Percentiles rank a stretch among this genome's conserved stretches.
Evolutionary conservation across 257 asterid species (phyloP).

Genomic region (Lithospermum erythrorhizon): DNA sequence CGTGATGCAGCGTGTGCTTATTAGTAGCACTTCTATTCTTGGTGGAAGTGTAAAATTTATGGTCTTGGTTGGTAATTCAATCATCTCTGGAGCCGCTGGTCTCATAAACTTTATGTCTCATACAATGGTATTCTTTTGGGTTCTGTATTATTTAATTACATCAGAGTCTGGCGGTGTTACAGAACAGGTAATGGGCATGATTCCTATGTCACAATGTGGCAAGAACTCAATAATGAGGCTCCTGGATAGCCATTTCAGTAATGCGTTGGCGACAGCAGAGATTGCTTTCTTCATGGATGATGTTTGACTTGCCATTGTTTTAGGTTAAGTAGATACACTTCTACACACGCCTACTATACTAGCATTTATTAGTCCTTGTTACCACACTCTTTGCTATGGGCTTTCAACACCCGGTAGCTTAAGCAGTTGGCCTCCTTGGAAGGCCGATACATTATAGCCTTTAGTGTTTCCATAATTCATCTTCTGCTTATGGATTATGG

Average conservation of each 20-base stretch:
- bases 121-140: slow-evolving; percentile 82
- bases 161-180: slow-evolving; percentile 98
- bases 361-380: slow-evolving; percentile 67
- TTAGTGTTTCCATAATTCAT: slow-evolving; percentile 51
- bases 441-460: slow-evolving; percentile 59
- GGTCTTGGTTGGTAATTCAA: slow-evolving; percentile 52
- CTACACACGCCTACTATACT: slow-evolving; percentile 78
- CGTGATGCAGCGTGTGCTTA: slow-evolving; percentile 59
- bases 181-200: slow-evolving; percentile 76
- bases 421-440: slow-evolving; percentile 76
- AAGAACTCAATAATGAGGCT: slow-evolving; percentile 72
- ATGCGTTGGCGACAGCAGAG: slow-evolving; percentile 78
- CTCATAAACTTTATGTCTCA: slow-evolving; percentile 69
- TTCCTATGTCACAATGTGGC: slow-evolving; percentile 72
- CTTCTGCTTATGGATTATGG: slow-evolving; percentile 77
- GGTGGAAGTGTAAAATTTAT: slow-evolving; percentile 72
- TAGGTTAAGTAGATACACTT: slow-evolving; percentile 60
- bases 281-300: slow-evolving; percentile 92
- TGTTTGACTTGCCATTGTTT: slow-evolving; percentile 90
- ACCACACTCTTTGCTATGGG: slow-evolving; percentile 77
- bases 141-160: slow-evolving; percentile 74
- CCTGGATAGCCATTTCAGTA: slow-evolving; percentile 74
- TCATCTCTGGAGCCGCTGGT: slow-evolving; percentile 90
- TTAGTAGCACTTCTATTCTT: slow-evolving; percentile 56
- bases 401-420: slow-evolving; percentile 73